phyloP scores from a whole-genome alignment of 2,329 filamentous ascomycete genomes.

The Aspergillus versicolor region DNA sequence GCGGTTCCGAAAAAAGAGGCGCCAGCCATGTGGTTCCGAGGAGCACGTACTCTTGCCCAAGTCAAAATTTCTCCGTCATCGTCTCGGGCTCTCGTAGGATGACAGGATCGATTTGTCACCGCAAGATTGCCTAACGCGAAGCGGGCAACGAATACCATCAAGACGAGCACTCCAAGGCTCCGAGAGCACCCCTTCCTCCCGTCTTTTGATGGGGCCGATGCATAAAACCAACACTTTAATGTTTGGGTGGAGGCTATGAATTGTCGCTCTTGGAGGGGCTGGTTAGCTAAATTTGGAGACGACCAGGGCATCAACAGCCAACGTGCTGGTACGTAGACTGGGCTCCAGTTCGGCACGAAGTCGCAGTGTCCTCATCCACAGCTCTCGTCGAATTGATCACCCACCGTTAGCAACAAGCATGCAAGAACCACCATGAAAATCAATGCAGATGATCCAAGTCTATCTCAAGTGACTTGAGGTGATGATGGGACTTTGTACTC shows the following conservation, averaged over 20 bases:
- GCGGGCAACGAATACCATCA: background rate
- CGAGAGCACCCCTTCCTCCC: background rate
- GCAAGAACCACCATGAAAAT: slow-evolving; percentile 1
- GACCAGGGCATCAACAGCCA: background rate
- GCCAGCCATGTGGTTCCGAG: slow-evolving; percentile 1
- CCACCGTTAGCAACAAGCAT: background rate
- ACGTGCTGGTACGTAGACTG: background rate
- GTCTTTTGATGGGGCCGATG: background rate
- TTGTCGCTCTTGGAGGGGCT: background rate
- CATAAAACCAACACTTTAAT: background rate
- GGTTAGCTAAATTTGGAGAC: slow-evolving; percentile 2
- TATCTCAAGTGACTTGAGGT: slow-evolving; percentile 3
- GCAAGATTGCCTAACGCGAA: background rate
- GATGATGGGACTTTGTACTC: background rate
- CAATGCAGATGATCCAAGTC: slow-evolving; percentile 2
- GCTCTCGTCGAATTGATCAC: background rate
- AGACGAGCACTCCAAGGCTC: background rate
- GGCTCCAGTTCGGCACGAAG: background rate
- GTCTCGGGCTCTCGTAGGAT: background rate
- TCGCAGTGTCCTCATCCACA: background rate
- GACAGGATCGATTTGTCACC: background rate
- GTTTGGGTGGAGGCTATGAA: slow-evolving; percentile 3
- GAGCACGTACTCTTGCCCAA: background rate
- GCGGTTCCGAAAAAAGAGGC: background rate
- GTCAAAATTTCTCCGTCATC: background rate